Base-by-base conservation (phyloP, 2,329 filamentous ascomycete genomes). In the Epichloe brachyelytri region DNA sequence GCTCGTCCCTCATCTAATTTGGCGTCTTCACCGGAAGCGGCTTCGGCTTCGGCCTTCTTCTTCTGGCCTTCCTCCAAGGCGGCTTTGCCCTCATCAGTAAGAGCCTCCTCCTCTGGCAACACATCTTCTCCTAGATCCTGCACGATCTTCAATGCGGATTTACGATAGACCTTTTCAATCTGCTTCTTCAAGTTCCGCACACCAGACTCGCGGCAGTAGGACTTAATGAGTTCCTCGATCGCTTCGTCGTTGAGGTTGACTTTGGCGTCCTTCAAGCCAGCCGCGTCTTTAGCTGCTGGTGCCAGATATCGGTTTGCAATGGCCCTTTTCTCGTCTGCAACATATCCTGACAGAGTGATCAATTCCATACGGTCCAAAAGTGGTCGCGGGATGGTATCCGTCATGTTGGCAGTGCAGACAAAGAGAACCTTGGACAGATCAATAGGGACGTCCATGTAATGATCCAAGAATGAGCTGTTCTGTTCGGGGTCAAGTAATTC, bases 161-260 rank as follows among this genome's bases (percentile, higher is more conserved):
- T 98, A 53, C 93, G 83, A 70, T 96, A 98, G 3, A 98, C 88
- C 73, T 98, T 98, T 68, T 98, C 93, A 55, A 98, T 98, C 67
- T 97, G 91, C 74, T 98, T 97, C 79, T 98, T 98, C 54, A 98
- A 73, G 64, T 98, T 98, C 58, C 93, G 85, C 8, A 98, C 94
- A 60, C 93, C 93, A 43, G 89, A 95, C 70, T 98, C 93, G 43
- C 93, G 86, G 71, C 90, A 96, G 72, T 98, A 98, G 22, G 88
- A 95, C 71, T 97, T 97, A 73, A 98, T 98, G 43, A 98, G 77
- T 68, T 98, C 93, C 62, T 93, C 85, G 43, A 98, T 94, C 12
- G 91, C 94, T 52, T 86, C 85, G 58, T 89, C 83, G 55, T 82
- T 84, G 43, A 98, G 75, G n/a, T 74, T 74, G n/a, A 98, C 90